Evolutionary conservation across 495 filamentous ascomycete species (phyloP).

Genomic region (Penicillium odoratum): DNA sequence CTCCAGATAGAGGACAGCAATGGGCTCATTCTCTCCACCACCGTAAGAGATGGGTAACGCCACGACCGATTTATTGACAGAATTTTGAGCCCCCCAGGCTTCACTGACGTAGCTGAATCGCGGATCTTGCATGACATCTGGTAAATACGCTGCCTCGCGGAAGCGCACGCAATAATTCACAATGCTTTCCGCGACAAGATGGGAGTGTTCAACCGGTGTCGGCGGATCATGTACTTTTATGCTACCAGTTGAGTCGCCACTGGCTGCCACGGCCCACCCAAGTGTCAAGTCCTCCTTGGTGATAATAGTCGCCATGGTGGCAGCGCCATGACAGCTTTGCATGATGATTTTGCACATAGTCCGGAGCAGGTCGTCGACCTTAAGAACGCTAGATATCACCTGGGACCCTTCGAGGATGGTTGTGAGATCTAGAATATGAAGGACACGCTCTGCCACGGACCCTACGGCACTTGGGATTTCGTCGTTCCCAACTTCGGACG

Average conservation of each 20-base stretch:
- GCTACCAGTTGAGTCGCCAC: slow-evolving; percentile 55
- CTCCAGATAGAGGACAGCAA: slow-evolving; percentile 68
- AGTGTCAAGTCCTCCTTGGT: slow-evolving; percentile 64
- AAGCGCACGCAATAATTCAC: slow-evolving; percentile 77
- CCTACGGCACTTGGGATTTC: background rate
- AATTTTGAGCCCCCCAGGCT: slow-evolving; percentile 67
- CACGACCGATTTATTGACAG: slow-evolving; percentile 63
- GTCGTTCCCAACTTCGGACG: background rate
- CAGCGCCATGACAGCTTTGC: slow-evolving; percentile 73
- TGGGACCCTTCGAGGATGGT: slow-evolving; percentile 84
- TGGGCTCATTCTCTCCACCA: slow-evolving; percentile 62
- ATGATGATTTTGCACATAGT: slow-evolving; percentile 86
- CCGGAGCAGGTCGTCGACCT: slow-evolving; percentile 73
- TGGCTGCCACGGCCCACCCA: slow-evolving; percentile 71
- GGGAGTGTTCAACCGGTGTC: slow-evolving; percentile 52
- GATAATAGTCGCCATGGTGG: slow-evolving; percentile 69
- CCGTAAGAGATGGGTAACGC: background rate
- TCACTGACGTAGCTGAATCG: slow-evolving; percentile 76
- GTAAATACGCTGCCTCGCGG: slow-evolving; percentile 73
- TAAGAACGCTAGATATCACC: slow-evolving; percentile 81
- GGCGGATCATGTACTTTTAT: slow-evolving; percentile 57
- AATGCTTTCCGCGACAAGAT: slow-evolving; percentile 70
- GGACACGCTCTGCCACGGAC: slow-evolving; percentile 10
- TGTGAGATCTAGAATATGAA: slow-evolving; percentile 79
- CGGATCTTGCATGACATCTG: slow-evolving; percentile 75